A percentile compares a stretch with the other conserved stretches of the same genome.
Conservation (phyloP, 805 yeast genomes). For the Yarrowia yakushimensis region DNA sequence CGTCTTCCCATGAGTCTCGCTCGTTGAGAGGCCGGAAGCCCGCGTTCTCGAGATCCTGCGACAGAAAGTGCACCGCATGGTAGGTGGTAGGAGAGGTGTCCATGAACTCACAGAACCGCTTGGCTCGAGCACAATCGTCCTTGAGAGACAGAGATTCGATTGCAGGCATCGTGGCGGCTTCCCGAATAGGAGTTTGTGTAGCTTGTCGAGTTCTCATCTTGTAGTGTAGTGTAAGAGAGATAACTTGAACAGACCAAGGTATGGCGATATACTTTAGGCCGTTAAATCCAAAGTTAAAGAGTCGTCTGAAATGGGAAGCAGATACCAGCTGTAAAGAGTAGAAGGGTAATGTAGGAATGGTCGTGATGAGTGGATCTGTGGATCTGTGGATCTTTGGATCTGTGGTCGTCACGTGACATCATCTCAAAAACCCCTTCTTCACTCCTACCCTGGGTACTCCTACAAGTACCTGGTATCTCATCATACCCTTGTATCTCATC, state of each 20-base stretch:
- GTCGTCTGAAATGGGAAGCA: too few relatives aligned
- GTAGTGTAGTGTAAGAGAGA: not conserved
- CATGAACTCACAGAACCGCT: slow-evolving; percentile 54
- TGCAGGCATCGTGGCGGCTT: not conserved
- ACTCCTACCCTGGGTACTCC: too few relatives aligned
- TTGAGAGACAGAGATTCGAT: slow-evolving; percentile 9
- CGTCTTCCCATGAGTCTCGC: slow-evolving; percentile 45
- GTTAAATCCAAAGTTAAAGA: not conserved
- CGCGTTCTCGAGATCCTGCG: slow-evolving; percentile 43
- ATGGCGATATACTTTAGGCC: too few relatives aligned
- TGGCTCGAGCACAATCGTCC: slow-evolving; percentile 24
- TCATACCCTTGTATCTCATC: not conserved
- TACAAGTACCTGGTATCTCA: too few relatives aligned
- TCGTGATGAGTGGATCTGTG: too few relatives aligned
- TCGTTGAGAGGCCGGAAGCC: slow-evolving; percentile 63
- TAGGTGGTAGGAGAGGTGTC: slow-evolving; percentile 68
- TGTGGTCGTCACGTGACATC: too few relatives aligned
- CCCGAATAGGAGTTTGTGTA: not conserved
- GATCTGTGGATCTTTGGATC: too few relatives aligned
- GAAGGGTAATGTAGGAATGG: too few relatives aligned
- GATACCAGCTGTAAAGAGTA: too few relatives aligned
- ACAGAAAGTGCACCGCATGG: slow-evolving; percentile 51
- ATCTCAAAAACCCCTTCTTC: too few relatives aligned
- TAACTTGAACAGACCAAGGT: too few relatives aligned
- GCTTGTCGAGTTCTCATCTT: not conserved